phyloP scores from a whole-genome alignment of 148 eudicot species.

The Camellia japonica region DNA sequence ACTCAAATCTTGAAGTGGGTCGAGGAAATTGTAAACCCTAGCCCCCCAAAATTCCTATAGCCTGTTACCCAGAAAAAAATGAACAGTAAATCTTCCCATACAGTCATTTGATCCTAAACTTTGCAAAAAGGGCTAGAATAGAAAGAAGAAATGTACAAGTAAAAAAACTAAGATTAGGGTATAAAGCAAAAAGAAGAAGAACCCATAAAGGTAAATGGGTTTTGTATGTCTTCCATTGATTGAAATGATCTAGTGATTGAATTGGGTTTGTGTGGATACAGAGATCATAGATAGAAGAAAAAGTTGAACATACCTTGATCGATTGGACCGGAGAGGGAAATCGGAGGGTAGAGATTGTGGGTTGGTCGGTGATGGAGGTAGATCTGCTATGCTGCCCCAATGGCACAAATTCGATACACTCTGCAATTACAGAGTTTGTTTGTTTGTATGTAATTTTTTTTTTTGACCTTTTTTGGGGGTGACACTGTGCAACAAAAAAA shows the following conservation, averaged over 20 bases:
- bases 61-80: not conserved
- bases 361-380: slow-evolving; percentile 8
- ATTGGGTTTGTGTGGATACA: not conserved
- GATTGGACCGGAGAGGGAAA: not conserved
- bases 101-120: not conserved
- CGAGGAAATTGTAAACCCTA: slow-evolving; percentile 2
- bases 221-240: not conserved
- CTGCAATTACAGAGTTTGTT: not conserved
- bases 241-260: not conserved
- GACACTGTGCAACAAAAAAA: too few species aligned
- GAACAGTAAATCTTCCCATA: not conserved
- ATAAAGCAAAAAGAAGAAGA: not conserved
- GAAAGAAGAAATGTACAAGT: not conserved
- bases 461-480: too few species aligned
- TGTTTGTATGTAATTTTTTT: too few species aligned
- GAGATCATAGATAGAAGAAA: too few species aligned
- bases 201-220: not conserved
- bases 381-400: slow-evolving; percentile 7
- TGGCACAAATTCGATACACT: slow-evolving; percentile 2
- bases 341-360: not conserved
- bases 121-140: not conserved
- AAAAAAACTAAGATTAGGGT: not conserved
- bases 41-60: not conserved
- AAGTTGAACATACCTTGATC: not conserved
- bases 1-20: slow-evolving; percentile 2